A percentile compares a stretch with the other conserved stretches of the same genome.
Evolutionary conservation across 2,329 filamentous ascomycete genomes (phyloP).

Genomic region (Ascochyta fabae): DNA sequence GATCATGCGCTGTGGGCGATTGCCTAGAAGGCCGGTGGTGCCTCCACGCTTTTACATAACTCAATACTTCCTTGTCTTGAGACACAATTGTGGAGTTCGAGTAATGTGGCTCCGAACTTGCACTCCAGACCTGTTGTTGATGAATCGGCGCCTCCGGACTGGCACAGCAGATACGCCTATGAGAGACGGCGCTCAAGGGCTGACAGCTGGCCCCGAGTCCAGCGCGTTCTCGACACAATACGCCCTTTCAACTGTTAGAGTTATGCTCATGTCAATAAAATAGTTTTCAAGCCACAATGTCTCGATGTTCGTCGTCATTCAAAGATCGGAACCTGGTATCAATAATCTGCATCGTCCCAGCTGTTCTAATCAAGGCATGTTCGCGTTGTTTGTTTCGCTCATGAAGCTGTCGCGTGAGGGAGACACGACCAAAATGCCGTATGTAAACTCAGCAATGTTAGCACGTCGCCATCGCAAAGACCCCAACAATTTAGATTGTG

Average conservation of each 20-base stretch:
- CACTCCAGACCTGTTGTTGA: neutral
- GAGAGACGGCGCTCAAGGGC: neutral
- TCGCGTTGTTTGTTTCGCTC: neutral
- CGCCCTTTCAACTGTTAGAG: neutral
- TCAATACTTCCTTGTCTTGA: neutral
- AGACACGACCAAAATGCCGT: neutral
- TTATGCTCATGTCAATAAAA: neutral
- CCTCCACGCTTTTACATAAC: conserved; percentile 37
- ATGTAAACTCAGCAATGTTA: neutral
- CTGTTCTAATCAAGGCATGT: neutral
- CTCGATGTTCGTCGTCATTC: neutral
- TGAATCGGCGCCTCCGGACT: neutral
- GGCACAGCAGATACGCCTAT: neutral
- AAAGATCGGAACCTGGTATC: neutral
- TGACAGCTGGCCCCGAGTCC: neutral
- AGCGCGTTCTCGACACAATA: conserved; percentile 6
- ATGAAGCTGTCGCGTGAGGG: neutral
- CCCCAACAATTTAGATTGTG: neutral
- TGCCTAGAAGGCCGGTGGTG: conserved; percentile 17
- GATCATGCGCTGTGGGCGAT: conserved; percentile 25
- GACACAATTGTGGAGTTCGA: conserved; percentile 4
- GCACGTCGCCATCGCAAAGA: neutral
- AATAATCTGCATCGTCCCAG: neutral
- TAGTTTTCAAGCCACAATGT: conserved; percentile 1
- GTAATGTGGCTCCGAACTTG: neutral